phyloP scores from a whole-genome alignment of 495 filamentous ascomycete species.

The Elasticomyces elasticus region DNA sequence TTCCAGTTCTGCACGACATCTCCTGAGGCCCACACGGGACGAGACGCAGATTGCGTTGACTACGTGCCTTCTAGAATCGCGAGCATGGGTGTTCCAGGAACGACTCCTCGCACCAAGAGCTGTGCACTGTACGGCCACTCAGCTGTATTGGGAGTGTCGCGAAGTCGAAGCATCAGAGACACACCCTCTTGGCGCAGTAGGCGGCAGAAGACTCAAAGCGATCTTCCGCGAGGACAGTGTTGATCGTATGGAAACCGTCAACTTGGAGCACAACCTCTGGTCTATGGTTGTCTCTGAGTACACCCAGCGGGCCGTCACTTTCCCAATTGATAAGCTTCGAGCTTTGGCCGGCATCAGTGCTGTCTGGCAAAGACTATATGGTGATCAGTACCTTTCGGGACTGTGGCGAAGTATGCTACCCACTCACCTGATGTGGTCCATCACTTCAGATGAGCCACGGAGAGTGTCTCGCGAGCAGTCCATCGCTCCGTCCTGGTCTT shows the following conservation, averaged over 20 bases:
- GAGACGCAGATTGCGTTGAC: background rate
- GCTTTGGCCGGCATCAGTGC: background rate
- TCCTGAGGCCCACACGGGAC: background rate
- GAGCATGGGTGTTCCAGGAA: constrained; percentile 27
- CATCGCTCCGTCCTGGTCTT: constrained; percentile 12
- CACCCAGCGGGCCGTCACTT: background rate
- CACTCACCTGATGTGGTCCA: background rate
- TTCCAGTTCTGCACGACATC: background rate
- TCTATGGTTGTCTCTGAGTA: background rate
- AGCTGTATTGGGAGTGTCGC: constrained; percentile 19
- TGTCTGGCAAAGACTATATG: background rate
- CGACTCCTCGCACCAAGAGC: constrained; percentile 15
- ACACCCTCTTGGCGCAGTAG: no score
- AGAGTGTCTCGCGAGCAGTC: background rate
- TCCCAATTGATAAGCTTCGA: background rate
- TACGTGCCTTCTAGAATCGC: background rate
- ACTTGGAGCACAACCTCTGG: constrained; percentile 5
- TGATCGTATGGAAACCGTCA: background rate
- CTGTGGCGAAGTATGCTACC: background rate
- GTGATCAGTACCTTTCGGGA: constrained; percentile 4
- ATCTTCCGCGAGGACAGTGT: background rate
- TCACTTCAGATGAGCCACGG: background rate
- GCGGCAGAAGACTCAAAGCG: background rate
- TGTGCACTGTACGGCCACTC: constrained; percentile 15
- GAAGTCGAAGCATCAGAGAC: background rate